Conservation (phyloP, 2,329 filamentous ascomycete genomes). For the Fusarium miscanthi region DNA sequence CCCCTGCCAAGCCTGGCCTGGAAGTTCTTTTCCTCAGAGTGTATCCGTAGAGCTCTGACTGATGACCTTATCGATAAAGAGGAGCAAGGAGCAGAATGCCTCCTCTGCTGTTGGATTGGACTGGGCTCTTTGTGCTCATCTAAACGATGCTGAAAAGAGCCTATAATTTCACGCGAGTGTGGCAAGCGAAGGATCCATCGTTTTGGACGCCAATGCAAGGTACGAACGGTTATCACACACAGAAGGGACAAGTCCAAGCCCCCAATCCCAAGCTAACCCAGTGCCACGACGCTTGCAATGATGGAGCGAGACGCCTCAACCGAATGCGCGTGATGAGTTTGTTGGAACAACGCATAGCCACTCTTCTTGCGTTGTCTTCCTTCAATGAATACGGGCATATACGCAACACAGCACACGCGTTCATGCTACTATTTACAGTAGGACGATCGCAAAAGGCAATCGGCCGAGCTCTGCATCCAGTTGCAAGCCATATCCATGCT, state of each 20-base stretch:
- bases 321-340: constrained; percentile 27
- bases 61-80: constrained; percentile 30
- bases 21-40: constrained; percentile 16
- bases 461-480: constrained; percentile 10
- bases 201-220: constrained; percentile 37
- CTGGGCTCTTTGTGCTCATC: constrained; percentile 30
- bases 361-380: background rate
- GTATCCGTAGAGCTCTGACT: constrained; percentile 1
- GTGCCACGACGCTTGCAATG: constrained; percentile 32
- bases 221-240: constrained; percentile 36
- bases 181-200: constrained; percentile 13
- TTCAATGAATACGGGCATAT: constrained; percentile 9
- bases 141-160: constrained; percentile 25
- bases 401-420: constrained; percentile 10
- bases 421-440: constrained; percentile 28
- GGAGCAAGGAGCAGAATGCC: background rate
- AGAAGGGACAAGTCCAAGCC: constrained; percentile 18
- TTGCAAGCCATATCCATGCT: constrained; percentile 33
- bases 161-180: constrained; percentile 27
- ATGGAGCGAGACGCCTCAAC: constrained; percentile 30
- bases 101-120: constrained; percentile 29
- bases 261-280: constrained; percentile 11
- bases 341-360: constrained; percentile 10
- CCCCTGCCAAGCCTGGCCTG: constrained; percentile 41
- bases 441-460: constrained; percentile 21